Base-by-base conservation (phyloP, 2,329 filamentous ascomycete genomes). In the Atkinsonella hypoxylon region DNA sequence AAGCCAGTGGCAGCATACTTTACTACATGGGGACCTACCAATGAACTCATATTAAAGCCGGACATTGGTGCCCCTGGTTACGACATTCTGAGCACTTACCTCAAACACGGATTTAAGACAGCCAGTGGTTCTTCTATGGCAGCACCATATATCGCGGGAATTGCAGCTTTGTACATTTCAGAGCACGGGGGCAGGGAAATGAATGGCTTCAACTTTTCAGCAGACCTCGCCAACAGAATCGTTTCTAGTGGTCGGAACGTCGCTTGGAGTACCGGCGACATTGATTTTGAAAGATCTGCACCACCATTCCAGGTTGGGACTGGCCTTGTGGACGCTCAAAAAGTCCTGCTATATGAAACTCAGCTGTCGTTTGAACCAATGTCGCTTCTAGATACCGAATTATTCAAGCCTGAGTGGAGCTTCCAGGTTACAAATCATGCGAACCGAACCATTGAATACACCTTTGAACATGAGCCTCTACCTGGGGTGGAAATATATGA, bases 41-140 rank as follows among this genome's bases (percentile, higher is more conserved):
- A 73, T 53, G 74, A 78, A 50, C 64, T 77, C 3, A 62, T 71
- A 30, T 63, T 77, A 48, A 77, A 76, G 56, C 74, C 75, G 4
- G 70, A 78, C 45, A 62, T 78, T 46, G 68, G 70, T 13, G 70
- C 72, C 0, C 74, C 75, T 1, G 75, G 76, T 12, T 70, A 68
- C 47, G 63, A 70, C 31, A 76, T 80, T 45, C 64, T 75, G 49
- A 76, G 72, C 42, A 78, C 75, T 2, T 71, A 70, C 43, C 66
- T 70, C 1, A 61, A 70, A 22, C 63, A 65, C 22, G 56, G 52
- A 10, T 80, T 76, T 54, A 68, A 67, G 13, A 63, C 73, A 7
- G 63, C 74, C 49, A 73, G 69, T 43, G 77, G 77, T 43, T 80
- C 78, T 0, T 78, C 74, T 1, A 79, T 81, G 77, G 71, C 76